Base-by-base conservation (phyloP, 148 eudicot species). In the Vaccinium vitisidaea region DNA sequence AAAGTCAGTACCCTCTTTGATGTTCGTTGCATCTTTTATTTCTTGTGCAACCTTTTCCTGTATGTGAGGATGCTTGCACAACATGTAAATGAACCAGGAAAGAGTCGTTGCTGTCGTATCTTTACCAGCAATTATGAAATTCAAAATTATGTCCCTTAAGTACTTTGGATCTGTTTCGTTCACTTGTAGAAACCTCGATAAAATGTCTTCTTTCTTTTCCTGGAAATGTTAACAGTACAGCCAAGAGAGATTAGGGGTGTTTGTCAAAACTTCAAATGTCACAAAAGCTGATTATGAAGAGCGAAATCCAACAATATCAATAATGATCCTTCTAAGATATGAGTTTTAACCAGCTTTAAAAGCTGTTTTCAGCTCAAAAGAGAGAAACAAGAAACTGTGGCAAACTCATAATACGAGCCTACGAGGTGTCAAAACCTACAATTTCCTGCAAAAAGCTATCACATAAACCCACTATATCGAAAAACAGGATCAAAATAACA, bases 41-140 rank as follows among this genome's bases (percentile, higher is more conserved):
- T 95, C 98, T 84, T 88, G 85, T 67, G 89, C 92, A 50, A 90
- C 77, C 83, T 90, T 94, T 43, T 94, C 92, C 80, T 94, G 97
- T 54, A 91, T 85, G 11, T 55, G 30, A 39, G 91, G 95, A 54
- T 95, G 87, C 85, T 91, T 95, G 88, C 93, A 95, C 48, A 95
- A 75, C 91, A 90, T 84, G 91, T 92, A 96, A 70, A 90, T 81
- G 77, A 94, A 94, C 98, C 97, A 94, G 1, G 98, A 88, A 43
- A 96, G 91, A 19, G 99, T 90, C 16, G 84, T 85, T 0, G 95
- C 99, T 6, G 98, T 91, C 0, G 97, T 93, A 87, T 96, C 98
- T 84, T 96, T 94, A 0, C 98, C 99, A 36, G 98, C 99, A 43
- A 93, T 92, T 74, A 94, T 86, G 85, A 96, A 94, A 86, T 86